Conservation (phyloP, 169 alveolate species). For the Plasmodium blacklocki region DNA sequence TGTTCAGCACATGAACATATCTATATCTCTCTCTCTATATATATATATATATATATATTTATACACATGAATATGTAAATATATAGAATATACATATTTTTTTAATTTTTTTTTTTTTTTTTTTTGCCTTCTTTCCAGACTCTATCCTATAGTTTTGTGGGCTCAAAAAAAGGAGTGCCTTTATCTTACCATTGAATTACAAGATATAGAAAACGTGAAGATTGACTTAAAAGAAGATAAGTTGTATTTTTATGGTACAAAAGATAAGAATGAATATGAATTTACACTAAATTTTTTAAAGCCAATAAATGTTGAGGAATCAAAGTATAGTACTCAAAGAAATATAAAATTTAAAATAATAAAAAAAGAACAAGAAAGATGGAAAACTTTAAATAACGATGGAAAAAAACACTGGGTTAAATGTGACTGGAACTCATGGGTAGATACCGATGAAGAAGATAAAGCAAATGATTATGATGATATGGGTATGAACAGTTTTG, state of each 20-base stretch:
- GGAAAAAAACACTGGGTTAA: constrained; percentile 88
- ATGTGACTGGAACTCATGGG: constrained; percentile 88
- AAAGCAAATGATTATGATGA: constrained; percentile 79
- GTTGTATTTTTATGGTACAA: constrained; percentile 77
- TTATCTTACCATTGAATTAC: constrained; percentile 81
- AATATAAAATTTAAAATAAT: constrained; percentile 82
- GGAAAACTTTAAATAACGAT: constrained; percentile 84
- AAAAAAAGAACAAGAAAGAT: constrained; percentile 82
- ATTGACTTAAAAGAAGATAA: constrained; percentile 81
- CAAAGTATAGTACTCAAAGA: constrained; percentile 78
- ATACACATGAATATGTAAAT: constrained; percentile 6
- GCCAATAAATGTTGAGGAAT: constrained; percentile 84
- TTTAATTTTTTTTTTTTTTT: not conserved
- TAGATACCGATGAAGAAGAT: constrained; percentile 86
- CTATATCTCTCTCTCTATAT: too few relatives aligned
- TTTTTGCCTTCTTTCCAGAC: constrained; percentile 38
- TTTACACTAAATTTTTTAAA: constrained; percentile 82
- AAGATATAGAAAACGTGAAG: constrained; percentile 75
- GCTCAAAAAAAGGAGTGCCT: constrained; percentile 86
- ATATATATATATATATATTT: not conserved
- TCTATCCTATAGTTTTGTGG: constrained; percentile 86
- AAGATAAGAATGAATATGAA: constrained; percentile 83
- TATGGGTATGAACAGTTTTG: constrained; percentile 85
- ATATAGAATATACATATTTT: not conserved
- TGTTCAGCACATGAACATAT: too few relatives aligned